phyloP scores from a whole-genome alignment of 495 filamentous ascomycete genomes.

The Astrothelium subdiscretum region DNA sequence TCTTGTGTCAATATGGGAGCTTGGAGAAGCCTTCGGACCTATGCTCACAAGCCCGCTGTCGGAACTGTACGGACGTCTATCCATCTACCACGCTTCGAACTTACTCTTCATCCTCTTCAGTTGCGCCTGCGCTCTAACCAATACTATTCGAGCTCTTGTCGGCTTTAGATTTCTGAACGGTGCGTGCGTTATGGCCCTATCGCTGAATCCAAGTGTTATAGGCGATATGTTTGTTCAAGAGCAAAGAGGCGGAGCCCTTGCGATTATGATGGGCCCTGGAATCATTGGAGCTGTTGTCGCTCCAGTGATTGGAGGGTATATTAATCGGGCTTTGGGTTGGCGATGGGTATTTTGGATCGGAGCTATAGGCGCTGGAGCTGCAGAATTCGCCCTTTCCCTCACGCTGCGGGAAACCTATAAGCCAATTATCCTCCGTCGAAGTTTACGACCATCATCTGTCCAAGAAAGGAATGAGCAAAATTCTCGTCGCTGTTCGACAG shows the following conservation, averaged over 20 bases:
- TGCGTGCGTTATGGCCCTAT: constrained; percentile 40
- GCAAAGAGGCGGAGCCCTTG: constrained; percentile 39
- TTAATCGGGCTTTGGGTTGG: constrained; percentile 11
- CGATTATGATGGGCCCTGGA: constrained; percentile 48
- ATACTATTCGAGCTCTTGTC: constrained; percentile 34
- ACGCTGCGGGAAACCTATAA: constrained; percentile 20
- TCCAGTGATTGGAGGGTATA: constrained; percentile 37
- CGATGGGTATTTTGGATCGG: constrained; percentile 14
- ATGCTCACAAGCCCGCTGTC: constrained; percentile 48
- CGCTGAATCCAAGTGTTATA: constrained; percentile 46
- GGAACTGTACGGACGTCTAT: constrained; percentile 43
- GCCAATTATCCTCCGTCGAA: constrained; percentile 10
- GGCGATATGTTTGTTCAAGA: constrained; percentile 45
- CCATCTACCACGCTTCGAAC: constrained; percentile 42
- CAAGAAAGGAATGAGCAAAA: neutral
- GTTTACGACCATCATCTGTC: neutral
- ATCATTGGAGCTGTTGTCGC: constrained; percentile 40
- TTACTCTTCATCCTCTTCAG: constrained; percentile 37
- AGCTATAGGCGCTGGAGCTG: constrained; percentile 11
- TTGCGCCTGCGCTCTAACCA: constrained; percentile 33
- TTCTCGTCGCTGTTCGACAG: neutral
- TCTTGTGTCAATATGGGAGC: constrained; percentile 47
- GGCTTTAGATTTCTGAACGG: constrained; percentile 39
- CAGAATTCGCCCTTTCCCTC: constrained; percentile 16
- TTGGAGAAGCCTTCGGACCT: constrained; percentile 41